Evolutionary conservation across 495 filamentous ascomycete species (phyloP).

Genomic region (Mytilinidion resinicola): DNA sequence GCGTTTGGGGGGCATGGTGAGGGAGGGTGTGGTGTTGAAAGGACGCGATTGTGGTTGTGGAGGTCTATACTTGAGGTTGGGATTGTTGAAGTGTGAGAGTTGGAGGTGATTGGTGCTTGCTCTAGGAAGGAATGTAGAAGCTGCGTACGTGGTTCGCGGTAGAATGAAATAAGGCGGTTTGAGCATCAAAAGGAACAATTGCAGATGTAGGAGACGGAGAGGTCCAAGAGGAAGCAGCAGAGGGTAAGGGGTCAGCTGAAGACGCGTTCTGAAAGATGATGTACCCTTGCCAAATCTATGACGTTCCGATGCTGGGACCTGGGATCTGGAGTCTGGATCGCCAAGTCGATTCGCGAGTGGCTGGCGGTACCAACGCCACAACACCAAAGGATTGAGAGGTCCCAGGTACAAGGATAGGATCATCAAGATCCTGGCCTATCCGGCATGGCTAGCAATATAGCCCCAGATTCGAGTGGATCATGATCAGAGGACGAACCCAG

Average conservation of each 20-base stretch:
- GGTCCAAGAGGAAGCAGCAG: background rate
- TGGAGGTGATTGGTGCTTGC: background rate
- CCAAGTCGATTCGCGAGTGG: conserved; percentile 1
- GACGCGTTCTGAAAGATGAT: background rate
- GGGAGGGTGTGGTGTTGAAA: background rate
- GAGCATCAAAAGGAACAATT: background rate
- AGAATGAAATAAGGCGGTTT: background rate
- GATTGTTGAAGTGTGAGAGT: background rate
- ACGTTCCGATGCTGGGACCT: background rate
- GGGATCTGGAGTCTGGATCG: background rate
- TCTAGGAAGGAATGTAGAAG: background rate
- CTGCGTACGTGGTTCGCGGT: too few species aligned
- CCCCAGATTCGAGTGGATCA: too few species aligned
- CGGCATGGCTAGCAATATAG: too few species aligned
- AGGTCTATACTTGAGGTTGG: background rate
- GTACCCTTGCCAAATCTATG: background rate
- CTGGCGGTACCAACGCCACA: too few species aligned
- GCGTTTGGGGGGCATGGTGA: conserved; percentile 21
- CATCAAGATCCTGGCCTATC: too few species aligned
- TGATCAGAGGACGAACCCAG: too few species aligned
- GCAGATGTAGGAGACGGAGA: background rate
- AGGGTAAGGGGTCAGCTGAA: background rate
- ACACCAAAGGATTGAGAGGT: too few species aligned
- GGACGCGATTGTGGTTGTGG: background rate
- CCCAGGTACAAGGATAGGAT: too few species aligned